Evolutionary conservation across 129 eudicot species (phyloP).

Genomic region (Flaveria bidentis): DNA sequence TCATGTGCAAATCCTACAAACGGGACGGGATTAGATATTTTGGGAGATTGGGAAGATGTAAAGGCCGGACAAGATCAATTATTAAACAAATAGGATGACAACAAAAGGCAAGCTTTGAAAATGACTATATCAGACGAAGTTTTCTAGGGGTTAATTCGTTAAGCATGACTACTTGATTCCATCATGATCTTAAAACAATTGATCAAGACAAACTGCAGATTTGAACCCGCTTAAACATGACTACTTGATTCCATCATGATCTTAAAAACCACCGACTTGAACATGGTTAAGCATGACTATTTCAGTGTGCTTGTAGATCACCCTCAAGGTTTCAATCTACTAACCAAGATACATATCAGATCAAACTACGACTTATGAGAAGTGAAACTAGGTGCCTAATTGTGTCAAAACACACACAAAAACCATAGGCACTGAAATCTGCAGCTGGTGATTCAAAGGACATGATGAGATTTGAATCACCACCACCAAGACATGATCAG

Average conservation of each 20-base stretch:
- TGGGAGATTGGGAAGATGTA: slow-evolving; percentile 32
- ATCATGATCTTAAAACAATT: neutral
- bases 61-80: slow-evolving; percentile 22
- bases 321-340: too few species aligned
- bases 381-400: neutral
- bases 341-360: neutral
- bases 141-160: slow-evolving; percentile 4
- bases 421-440: neutral
- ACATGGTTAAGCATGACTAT: too few species aligned
- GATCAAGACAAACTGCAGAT: neutral
- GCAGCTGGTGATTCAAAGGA: neutral
- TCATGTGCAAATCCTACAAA: slow-evolving; percentile 19
- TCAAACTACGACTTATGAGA: too few species aligned
- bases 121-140: slow-evolving; percentile 23
- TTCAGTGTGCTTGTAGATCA: too few species aligned
- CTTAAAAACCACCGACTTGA: neutral
- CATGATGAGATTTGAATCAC: neutral
- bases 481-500: neutral
- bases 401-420: neutral
- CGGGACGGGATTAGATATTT: slow-evolving; percentile 24
- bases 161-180: slow-evolving; percentile 15
- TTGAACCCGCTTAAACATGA: too few species aligned
- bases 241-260: neutral
- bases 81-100: slow-evolving; percentile 12
- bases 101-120: slow-evolving; percentile 27